Conservation (phyloP, 257 asterid species). For the Petunia secreta region DNA sequence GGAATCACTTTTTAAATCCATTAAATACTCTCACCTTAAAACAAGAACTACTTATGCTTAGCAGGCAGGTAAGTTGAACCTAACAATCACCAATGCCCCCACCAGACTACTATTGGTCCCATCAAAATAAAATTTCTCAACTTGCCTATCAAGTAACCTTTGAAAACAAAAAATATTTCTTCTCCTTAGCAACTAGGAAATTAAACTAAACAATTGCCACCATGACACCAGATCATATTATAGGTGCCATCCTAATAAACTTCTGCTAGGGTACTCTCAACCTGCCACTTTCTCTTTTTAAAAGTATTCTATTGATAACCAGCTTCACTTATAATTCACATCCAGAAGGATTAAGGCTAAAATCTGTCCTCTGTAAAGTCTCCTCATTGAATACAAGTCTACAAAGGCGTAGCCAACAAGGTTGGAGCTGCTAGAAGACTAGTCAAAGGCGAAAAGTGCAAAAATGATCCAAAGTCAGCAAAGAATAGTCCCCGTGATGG, state of each 20-base stretch:
- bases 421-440: background rate
- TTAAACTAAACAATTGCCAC: background rate
- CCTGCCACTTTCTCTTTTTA: background rate
- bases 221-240: background rate
- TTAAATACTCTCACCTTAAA: background rate
- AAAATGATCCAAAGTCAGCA: no score
- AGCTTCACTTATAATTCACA: background rate
- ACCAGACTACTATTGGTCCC: background rate
- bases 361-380: background rate
- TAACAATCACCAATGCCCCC: background rate
- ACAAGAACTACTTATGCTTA: background rate
- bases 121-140: background rate
- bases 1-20: background rate
- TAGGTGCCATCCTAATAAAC: conserved; percentile 1
- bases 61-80: background rate
- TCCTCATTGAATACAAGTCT: background rate
- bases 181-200: background rate
- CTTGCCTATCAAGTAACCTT: background rate
- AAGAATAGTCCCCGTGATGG: no score
- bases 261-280: background rate
- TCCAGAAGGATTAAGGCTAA: conserved; percentile 9
- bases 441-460: no score
- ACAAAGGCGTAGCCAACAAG: background rate
- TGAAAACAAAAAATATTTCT: background rate
- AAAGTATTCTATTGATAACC: background rate